Evolutionary conservation across 306 rosid species (phyloP), one percentile per base, ranked within the genome.

Genomic region (Dicorynia guianensis): DNA sequence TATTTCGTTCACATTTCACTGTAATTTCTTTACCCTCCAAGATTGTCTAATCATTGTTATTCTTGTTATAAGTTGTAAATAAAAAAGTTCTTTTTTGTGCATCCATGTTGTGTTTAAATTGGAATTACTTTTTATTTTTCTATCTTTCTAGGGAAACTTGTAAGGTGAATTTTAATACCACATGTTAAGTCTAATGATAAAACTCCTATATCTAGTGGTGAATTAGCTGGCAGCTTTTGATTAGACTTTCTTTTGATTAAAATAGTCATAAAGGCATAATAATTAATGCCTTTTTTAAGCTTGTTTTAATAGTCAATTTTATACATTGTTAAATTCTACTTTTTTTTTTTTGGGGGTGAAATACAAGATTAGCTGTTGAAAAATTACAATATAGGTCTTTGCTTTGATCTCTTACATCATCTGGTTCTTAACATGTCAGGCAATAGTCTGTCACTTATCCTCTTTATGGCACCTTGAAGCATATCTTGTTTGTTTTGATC

Each of bases 1-100:
- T 95, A 46, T 89, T 92, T 38, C 97, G 99, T 66, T 89, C 99
- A 10, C 99, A 89, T 89, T 95, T 95, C 87, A 89, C 68, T 72
- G 99, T 95, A 90, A 82, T 59, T 77, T 58, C 72, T 63, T 67
- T 50, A 8, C 62, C 70, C 81, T 70, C 71, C 19, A 50, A 35
- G 63, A 33, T 75, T 67, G 13, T 59, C 57, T 19, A 66, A 40
- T 39, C 40, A 42, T n/a, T 46, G 60, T 59, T 77, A 47, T 50
- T 69, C 64, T 54, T 39, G 5, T 76, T 67, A 20, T 19, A 69
- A 25, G 15, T 60, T 70, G 30, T 17, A 64, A 46, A 4, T 62
- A 30, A 76, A 42, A 67, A 25, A 40, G 55, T 39, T 15, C 25
- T 34, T 77, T 13, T 36, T 79, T 50, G 43, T 42, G 54, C 35